Conservation (phyloP, 176 grass and related monocot genomes). For the Juncus effusus region DNA sequence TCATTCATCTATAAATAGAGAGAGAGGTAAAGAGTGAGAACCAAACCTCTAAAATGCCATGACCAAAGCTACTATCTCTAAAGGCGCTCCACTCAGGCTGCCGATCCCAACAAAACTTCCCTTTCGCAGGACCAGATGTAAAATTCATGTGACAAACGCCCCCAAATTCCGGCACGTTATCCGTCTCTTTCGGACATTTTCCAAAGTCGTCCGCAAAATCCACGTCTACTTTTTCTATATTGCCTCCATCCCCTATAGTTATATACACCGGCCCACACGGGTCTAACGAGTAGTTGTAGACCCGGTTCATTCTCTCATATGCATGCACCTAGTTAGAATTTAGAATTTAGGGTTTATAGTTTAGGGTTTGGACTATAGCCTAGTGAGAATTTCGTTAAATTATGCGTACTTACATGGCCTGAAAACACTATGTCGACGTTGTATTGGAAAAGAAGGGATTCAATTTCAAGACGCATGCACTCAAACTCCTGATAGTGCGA, state of each 20-base stretch:
- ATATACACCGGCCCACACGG: constrained; percentile 77
- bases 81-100: constrained; percentile 91
- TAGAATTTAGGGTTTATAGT: no score
- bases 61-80: constrained; percentile 91
- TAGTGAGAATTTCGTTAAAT: neutral
- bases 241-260: constrained; percentile 77
- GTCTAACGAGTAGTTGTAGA: constrained; percentile 79
- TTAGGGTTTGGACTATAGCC: no score
- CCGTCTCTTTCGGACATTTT: constrained; percentile 53
- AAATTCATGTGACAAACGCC: constrained; percentile 85
- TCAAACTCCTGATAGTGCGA: constrained; percentile 93
- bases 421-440: constrained; percentile 73
- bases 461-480: constrained; percentile 93
- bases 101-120: constrained; percentile 75
- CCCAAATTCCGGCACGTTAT: constrained; percentile 71
- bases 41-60: constrained; percentile 80
- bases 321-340: constrained; percentile 56
- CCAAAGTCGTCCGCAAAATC: constrained; percentile 74
- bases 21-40: neutral
- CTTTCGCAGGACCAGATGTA: constrained; percentile 65
- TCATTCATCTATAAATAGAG: neutral
- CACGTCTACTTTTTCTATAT: constrained; percentile 68
- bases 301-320: constrained; percentile 81
- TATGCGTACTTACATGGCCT: constrained; percentile 55
- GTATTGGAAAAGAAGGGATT: constrained; percentile 57